Evolutionary conservation across 1,284 basidiomycete species (phyloP).

Genomic region (Pseudomicrostroma phylloplanum): DNA sequence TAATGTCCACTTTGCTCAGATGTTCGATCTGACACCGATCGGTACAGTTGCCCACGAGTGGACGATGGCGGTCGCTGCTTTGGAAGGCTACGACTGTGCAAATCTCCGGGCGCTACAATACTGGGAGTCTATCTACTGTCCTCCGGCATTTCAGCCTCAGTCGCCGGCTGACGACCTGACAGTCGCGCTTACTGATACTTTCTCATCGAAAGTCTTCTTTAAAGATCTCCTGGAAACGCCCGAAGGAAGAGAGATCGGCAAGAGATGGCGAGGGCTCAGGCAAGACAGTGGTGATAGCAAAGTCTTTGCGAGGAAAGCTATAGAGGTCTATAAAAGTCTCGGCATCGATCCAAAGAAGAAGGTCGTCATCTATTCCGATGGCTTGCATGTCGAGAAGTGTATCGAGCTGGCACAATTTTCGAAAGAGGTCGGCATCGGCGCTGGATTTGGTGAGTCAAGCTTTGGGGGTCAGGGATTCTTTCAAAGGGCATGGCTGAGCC

Average conservation of each 20-base stretch:
- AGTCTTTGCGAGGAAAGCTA: conserved; percentile 34
- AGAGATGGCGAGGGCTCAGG: conserved; percentile 41
- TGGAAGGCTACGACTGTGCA: conserved; percentile 34
- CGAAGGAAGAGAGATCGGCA: conserved; percentile 33
- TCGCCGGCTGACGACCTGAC: conserved; percentile 42
- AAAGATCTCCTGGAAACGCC: conserved; percentile 34
- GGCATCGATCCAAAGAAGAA: conserved; percentile 41
- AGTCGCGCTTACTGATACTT: conserved; percentile 49
- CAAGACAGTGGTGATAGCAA: conserved; percentile 45
- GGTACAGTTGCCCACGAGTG: conserved; percentile 50
- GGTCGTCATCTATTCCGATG: conserved; percentile 46
- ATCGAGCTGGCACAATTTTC: conserved; percentile 30
- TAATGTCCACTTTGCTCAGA: conserved; percentile 43
- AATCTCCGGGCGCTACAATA: conserved; percentile 38
- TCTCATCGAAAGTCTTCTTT: conserved; percentile 46
- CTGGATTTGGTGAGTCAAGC: conserved; percentile 32
- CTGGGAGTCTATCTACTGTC: conserved; percentile 46
- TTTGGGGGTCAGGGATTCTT: neutral
- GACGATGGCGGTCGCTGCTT: conserved; percentile 48
- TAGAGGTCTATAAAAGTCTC: conserved; percentile 26
- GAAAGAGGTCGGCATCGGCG: conserved; percentile 37
- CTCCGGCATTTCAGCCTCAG: conserved; percentile 35
- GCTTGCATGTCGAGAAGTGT: conserved; percentile 36
- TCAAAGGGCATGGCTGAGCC: neutral
- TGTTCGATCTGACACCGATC: conserved; percentile 33